Conservation (phyloP, 1,139 yeast genomes). For the Saccharomyces hybrid region DNA sequence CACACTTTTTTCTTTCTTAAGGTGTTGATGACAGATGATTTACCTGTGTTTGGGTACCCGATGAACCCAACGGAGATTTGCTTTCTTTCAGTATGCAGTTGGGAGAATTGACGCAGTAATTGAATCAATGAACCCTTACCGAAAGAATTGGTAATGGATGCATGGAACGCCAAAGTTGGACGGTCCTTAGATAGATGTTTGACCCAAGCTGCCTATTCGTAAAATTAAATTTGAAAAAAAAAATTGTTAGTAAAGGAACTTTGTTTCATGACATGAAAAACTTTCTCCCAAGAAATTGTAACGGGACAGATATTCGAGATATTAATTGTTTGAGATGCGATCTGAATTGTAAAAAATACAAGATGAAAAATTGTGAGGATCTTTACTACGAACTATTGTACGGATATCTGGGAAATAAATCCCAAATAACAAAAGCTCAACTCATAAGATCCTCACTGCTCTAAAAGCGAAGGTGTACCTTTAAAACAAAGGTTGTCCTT, state of each 20-base stretch:
- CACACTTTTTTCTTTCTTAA: constrained; percentile 92
- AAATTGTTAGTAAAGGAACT: constrained; percentile 10
- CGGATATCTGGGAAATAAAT: constrained; percentile 17
- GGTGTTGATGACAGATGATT: constrained; percentile 91
- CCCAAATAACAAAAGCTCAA: constrained; percentile 39
- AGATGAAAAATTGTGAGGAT: constrained; percentile 44
- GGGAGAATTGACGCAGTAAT: constrained; percentile 83
- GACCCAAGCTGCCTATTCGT: constrained; percentile 91
- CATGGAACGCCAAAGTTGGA: constrained; percentile 96
- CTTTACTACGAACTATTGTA: constrained; percentile 58
- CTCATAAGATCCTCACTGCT: constrained; percentile 47
- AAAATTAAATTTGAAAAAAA: constrained; percentile 5
- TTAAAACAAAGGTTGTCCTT: constrained; percentile 23
- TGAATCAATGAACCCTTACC: constrained; percentile 97
- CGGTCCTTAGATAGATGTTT: constrained; percentile 83
- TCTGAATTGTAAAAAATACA: constrained; percentile 14
- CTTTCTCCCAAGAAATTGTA: background rate
- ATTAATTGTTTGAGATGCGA: constrained; percentile 29
- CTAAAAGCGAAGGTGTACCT: constrained; percentile 19
- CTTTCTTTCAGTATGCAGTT: constrained; percentile 84
- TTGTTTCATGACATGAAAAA: background rate
- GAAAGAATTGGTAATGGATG: constrained; percentile 92
- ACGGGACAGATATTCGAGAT: background rate
- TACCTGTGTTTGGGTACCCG: constrained; percentile 97
- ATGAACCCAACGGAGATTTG: constrained; percentile 96